Base-by-base conservation (phyloP, 176 grass and related monocot genomes). In the Bothriochloa decipiens region DNA sequence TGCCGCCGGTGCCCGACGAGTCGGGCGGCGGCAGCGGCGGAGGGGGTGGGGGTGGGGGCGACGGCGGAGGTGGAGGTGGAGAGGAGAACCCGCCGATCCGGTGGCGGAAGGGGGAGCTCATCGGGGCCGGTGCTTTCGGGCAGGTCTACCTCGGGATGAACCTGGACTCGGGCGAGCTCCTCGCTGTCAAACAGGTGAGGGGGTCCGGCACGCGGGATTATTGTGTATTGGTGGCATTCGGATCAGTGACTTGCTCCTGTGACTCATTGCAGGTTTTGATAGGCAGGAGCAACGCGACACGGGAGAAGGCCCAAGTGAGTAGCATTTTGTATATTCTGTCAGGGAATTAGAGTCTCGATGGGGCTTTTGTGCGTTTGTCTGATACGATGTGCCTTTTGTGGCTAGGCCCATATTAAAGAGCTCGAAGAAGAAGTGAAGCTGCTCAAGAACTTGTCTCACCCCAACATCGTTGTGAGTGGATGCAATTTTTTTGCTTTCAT, bases 131-230 rank as follows among this genome's bases (percentile, higher is more conserved):
- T 14, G 96, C 96, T 1, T 99, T 92, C 37, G 96, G 96, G 28
- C 93, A 96, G 77, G 93, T 99, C 70, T 99, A 90, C 80, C 94
- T 99, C 88, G 96, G 96, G 45, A 96, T 99, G 96, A 99, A 99
- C 84, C 93, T 99, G 39, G 96, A 99, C 86, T 96, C 96, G 17
- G 93, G 96, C 40, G 96, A 99, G 81, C 92, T 99, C 41, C 89
- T 99, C 69, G 96, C 96, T 42, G 91, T 96, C 17, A 99, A 99
- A 74, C 91, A 96, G 96, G 96, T 99, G 26, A 4, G 6, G 62
- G 9, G 14, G 5, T 14, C 80, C 13, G 60, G 17, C 18, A 18
- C 13, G 27, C 35, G 62, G 47, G 70, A 77, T 70, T 60, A 74
- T 74, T 66, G 63, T 63, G 36, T 43, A 65, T 81, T 29, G 58